Conservation (phyloP, 176 grass and related monocot genomes). For the Chloris gayana region DNA sequence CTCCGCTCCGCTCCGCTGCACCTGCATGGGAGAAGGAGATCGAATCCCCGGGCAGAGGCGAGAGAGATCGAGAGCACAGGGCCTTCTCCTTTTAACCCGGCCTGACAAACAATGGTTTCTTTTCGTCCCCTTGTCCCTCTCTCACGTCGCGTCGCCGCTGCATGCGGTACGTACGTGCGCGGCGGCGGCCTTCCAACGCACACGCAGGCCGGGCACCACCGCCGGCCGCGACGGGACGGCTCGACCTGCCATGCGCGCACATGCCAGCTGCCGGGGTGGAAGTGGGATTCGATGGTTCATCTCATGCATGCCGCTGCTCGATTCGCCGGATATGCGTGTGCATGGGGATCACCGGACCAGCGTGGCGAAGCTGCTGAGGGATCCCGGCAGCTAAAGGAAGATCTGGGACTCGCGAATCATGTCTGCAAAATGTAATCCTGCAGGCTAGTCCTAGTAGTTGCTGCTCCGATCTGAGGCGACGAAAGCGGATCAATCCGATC, state of each 20-base stretch:
- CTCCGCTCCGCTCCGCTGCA: no score
- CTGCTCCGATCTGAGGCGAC: no score
- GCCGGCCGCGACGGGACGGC: slow-evolving; percentile 26
- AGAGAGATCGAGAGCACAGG: no score
- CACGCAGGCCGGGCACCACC: background rate
- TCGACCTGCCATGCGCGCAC: background rate
- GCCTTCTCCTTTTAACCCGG: no score
- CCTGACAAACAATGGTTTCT: no score
- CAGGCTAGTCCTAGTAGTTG: no score
- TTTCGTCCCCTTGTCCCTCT: background rate
- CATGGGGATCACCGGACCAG: background rate
- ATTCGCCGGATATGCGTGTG: background rate
- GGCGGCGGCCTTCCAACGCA: background rate
- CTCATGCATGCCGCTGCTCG: background rate
- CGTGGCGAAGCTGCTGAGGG: background rate
- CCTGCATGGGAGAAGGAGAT: background rate
- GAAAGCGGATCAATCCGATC: no score
- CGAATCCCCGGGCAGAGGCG: background rate
- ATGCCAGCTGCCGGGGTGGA: background rate
- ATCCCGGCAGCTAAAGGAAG: slow-evolving; percentile 32
- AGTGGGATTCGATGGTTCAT: slow-evolving; percentile 11
- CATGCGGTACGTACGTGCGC: background rate
- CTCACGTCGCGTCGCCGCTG: slow-evolving; percentile 25
- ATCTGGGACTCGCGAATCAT: background rate
- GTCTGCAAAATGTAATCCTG: background rate